Evolutionary conservation across 345 rosid genomes (phyloP).

Genomic region (Mangifera indica): DNA sequence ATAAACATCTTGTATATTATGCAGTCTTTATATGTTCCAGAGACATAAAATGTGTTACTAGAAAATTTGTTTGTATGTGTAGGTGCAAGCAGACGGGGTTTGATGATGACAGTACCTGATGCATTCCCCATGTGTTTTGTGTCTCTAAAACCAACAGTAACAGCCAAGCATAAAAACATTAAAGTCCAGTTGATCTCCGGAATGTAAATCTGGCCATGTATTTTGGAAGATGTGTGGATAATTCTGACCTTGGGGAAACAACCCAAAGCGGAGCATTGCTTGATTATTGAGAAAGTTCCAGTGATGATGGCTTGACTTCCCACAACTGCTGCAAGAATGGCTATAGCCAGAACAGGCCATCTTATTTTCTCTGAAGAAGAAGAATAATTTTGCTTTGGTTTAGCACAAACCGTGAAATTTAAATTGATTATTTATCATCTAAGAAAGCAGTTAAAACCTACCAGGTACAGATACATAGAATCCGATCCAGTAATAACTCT

Average conservation of each 20-base stretch:
- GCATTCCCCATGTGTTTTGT: slow-evolving; percentile 91
- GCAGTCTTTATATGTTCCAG: background rate
- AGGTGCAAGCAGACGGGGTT: background rate
- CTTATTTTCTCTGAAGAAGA: slow-evolving; percentile 65
- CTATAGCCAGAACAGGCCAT: slow-evolving; percentile 95
- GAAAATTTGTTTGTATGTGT: background rate
- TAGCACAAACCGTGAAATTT: slow-evolving; percentile 3
- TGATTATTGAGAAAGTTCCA: slow-evolving; percentile 94
- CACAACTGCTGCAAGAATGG: slow-evolving; percentile 93
- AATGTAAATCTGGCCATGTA: slow-evolving; percentile 93
- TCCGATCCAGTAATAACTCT: slow-evolving; percentile 66
- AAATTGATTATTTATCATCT: background rate
- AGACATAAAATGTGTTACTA: too few relatives aligned
- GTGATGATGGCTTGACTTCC: slow-evolving; percentile 98
- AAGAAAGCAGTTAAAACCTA: slow-evolving; percentile 27
- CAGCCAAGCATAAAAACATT: slow-evolving; percentile 93
- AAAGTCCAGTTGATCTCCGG: slow-evolving; percentile 98
- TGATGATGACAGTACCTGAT: slow-evolving; percentile 47
- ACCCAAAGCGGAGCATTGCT: slow-evolving; percentile 88
- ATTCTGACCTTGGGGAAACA: slow-evolving; percentile 94
- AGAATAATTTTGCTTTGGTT: background rate
- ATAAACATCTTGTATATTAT: background rate
- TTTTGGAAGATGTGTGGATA: slow-evolving; percentile 84
- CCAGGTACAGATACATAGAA: slow-evolving; percentile 97
- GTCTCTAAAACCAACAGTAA: slow-evolving; percentile 87